Evolutionary conservation across 106 monocot species (phyloP).

Genomic region (Phalaenopsis aphrodite): DNA sequence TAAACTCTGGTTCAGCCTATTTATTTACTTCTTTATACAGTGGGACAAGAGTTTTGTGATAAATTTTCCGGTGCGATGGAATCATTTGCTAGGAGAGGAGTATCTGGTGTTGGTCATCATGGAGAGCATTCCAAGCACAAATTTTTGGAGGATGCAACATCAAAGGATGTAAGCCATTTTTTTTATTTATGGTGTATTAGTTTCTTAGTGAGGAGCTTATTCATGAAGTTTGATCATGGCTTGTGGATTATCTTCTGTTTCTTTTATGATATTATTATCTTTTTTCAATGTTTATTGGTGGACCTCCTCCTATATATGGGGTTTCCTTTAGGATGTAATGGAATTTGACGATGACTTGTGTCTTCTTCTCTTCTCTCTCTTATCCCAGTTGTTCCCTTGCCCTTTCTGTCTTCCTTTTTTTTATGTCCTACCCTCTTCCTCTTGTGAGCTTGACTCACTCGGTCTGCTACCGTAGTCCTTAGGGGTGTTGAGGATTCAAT

Average conservation of each 20-base stretch:
- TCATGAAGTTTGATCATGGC: background rate
- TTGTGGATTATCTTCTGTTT: background rate
- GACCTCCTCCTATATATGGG: background rate
- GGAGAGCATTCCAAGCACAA: conserved; percentile 45
- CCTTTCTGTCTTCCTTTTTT: background rate
- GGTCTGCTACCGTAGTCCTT: too few species aligned
- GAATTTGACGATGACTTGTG: background rate
- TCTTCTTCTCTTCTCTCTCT: too few species aligned
- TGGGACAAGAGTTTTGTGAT: conserved; percentile 58
- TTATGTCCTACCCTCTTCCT: background rate
- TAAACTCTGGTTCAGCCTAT: background rate
- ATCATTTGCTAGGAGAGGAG: conserved; percentile 61
- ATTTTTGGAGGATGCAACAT: conserved; percentile 29
- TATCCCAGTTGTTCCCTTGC: background rate
- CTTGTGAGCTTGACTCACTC: background rate
- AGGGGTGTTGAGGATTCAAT: too few species aligned
- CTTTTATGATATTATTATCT: background rate
- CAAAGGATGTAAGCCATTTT: conserved; percentile 39
- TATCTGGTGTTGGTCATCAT: conserved; percentile 31
- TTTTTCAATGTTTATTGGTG: background rate
- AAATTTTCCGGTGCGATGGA: conserved; percentile 72
- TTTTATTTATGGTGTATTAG: background rate
- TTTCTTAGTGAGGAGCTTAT: background rate
- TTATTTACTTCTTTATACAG: conserved; percentile 23
- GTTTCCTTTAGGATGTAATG: background rate